phyloP scores from a whole-genome alignment of 176 grass and related monocot species.

The Secale cereale region DNA sequence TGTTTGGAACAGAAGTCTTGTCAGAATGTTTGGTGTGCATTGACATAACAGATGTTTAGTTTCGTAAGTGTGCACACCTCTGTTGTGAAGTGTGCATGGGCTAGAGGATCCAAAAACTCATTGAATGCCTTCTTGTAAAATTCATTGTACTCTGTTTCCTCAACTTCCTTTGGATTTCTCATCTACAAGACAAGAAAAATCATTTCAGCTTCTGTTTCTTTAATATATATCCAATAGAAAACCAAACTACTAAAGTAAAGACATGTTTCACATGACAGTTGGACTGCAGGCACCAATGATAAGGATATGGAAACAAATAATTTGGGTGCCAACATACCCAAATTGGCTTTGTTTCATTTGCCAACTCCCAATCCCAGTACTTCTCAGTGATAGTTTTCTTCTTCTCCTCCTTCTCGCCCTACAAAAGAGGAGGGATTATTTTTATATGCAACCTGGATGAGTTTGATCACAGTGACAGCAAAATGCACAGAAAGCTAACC shows the following conservation, averaged over 20 bases:
- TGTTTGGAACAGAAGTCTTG: conserved; percentile 28
- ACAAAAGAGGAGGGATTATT: neutral
- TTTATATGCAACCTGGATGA: neutral
- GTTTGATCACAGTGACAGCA: neutral
- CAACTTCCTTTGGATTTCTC: conserved; percentile 78
- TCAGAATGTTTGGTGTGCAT: conserved; percentile 13
- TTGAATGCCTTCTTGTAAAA: conserved; percentile 97
- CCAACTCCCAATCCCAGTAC: conserved; percentile 94
- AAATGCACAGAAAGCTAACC: conserved; percentile 33
- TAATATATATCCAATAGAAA: neutral
- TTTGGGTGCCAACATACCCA: conserved; percentile 50
- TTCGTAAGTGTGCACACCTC: conserved; percentile 42
- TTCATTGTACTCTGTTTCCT: conserved; percentile 80
- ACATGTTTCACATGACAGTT: neutral
- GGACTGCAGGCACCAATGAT: neutral
- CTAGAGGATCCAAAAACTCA: conserved; percentile 86
- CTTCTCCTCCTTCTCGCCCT: conserved; percentile 84
- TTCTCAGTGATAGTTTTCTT: conserved; percentile 92
- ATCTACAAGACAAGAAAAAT: conserved; percentile 47
- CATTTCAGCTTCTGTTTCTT: neutral
- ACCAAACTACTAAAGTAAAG: neutral
- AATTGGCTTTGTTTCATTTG: conserved; percentile 90
- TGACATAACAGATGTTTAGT: conserved; percentile 11
- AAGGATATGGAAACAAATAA: neutral
- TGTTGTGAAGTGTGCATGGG: conserved; percentile 80